phyloP scores from a whole-genome alignment of 1,139 yeast species.

The Debaryomyces robertsiae region DNA sequence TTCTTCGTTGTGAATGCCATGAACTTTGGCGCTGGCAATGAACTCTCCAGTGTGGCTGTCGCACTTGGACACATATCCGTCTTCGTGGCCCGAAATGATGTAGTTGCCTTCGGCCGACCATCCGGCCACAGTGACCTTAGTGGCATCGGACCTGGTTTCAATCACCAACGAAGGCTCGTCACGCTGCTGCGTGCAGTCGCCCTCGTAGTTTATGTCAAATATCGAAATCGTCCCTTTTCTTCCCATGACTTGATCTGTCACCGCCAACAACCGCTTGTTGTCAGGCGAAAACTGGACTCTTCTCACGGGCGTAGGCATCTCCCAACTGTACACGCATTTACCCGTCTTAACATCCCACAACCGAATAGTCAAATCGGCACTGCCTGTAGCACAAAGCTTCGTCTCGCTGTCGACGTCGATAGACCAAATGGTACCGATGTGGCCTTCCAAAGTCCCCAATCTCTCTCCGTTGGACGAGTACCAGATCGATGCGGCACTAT shows the following conservation, averaged over 20 bases:
- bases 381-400: constrained; percentile 77
- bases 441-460: constrained; percentile 85
- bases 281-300: constrained; percentile 85
- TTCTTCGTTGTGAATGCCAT: constrained; percentile 64
- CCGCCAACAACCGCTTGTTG: constrained; percentile 67
- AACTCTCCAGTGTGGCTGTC: constrained; percentile 76
- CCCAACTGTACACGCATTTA: constrained; percentile 72
- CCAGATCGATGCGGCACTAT: constrained; percentile 88
- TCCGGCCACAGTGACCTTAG: constrained; percentile 81
- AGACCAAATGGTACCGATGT: constrained; percentile 94
- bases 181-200: constrained; percentile 41
- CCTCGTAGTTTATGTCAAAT: constrained; percentile 55
- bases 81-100: constrained; percentile 85
- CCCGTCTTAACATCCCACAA: constrained; percentile 88
- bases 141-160: constrained; percentile 60
- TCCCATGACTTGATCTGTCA: constrained; percentile 94
- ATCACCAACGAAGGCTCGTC: constrained; percentile 62
- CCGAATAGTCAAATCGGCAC: constrained; percentile 85
- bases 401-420: constrained; percentile 80
- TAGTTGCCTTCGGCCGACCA: constrained; percentile 79
- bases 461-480: constrained; percentile 95
- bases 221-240: constrained; percentile 76
- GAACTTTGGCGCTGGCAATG: constrained; percentile 60
- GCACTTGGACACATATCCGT: constrained; percentile 81
- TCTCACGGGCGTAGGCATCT: constrained; percentile 82